phyloP scores from a whole-genome alignment of 257 asterid species.

The Capsicum rhomboideum region DNA sequence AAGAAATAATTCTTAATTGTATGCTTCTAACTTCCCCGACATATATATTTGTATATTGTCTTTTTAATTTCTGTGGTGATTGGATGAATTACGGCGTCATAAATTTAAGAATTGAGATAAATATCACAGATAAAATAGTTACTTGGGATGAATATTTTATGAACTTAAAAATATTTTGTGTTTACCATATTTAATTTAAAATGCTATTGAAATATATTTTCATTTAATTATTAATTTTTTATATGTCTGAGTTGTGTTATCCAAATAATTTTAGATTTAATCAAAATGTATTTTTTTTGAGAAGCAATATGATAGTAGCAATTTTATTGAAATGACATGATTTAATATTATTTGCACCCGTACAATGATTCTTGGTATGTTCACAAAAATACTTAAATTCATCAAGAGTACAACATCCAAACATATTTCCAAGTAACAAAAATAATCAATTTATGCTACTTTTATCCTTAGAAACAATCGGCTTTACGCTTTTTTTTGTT shows the following conservation, averaged over 20 bases:
- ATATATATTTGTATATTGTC: background rate
- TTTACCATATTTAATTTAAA: background rate
- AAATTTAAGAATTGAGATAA: background rate
- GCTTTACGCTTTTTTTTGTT: no score
- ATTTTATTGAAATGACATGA: background rate
- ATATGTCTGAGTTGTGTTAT: background rate
- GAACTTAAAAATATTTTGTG: background rate
- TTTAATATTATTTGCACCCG: constrained; percentile 28
- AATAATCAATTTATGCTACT: constrained; percentile 77
- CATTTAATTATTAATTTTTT: background rate
- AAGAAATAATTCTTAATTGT: no score
- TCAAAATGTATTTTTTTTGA: background rate
- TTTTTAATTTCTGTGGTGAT: background rate
- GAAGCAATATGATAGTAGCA: background rate
- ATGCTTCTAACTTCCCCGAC: background rate
- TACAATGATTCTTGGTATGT: constrained; percentile 67
- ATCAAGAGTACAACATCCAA: no score
- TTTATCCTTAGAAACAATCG: no score
- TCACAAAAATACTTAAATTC: constrained; percentile 82
- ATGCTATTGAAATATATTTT: background rate
- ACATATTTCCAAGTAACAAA: constrained; percentile 46
- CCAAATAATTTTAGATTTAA: background rate
- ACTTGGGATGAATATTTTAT: background rate
- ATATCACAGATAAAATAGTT: background rate
- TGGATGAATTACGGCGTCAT: background rate